A percentile compares a stretch with the other conserved stretches of the same genome.
Evolutionary conservation across 2,329 filamentous ascomycete genomes (phyloP).

Genomic region (Venturia effusa): DNA sequence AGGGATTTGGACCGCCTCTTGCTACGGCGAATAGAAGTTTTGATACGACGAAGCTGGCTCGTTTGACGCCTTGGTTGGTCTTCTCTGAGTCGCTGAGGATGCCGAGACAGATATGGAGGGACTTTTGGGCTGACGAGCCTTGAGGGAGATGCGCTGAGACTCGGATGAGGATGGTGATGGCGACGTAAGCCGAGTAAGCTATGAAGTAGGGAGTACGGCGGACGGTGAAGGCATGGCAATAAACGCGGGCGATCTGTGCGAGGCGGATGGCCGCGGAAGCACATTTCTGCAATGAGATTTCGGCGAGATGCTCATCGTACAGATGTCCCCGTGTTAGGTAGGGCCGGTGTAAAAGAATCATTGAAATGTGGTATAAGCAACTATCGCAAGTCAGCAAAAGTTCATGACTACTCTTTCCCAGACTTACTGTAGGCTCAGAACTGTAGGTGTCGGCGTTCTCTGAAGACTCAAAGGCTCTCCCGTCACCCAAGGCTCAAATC

Average conservation of each 20-base stretch:
- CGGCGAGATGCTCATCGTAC: background rate
- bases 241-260: slow-evolving; percentile 4
- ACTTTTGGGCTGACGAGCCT: background rate
- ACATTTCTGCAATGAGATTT: background rate
- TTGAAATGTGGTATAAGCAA: slow-evolving; percentile 9
- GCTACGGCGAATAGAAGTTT: slow-evolving; percentile 8
- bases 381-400: background rate
- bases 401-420: background rate
- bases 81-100: slow-evolving; percentile 3
- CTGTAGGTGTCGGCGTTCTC: slow-evolving; percentile 7
- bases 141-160: background rate
- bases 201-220: slow-evolving; percentile 10
- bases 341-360: slow-evolving; percentile 11
- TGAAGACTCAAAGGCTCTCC: background rate
- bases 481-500: slow-evolving; percentile 7
- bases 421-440: slow-evolving; percentile 8
- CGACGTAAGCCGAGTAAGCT: slow-evolving; percentile 8
- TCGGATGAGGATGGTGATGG: slow-evolving; percentile 8
- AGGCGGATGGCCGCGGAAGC: slow-evolving; percentile 2
- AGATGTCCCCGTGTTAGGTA: slow-evolving; percentile 10
- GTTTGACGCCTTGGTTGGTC: slow-evolving; percentile 9
- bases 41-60: slow-evolving; percentile 4
- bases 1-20: slow-evolving; percentile 7
- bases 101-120: background rate
- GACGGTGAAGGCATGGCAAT: slow-evolving; percentile 8